Conservation (phyloP, 106 monocot genomes). For the Platanthera zijinensis region DNA sequence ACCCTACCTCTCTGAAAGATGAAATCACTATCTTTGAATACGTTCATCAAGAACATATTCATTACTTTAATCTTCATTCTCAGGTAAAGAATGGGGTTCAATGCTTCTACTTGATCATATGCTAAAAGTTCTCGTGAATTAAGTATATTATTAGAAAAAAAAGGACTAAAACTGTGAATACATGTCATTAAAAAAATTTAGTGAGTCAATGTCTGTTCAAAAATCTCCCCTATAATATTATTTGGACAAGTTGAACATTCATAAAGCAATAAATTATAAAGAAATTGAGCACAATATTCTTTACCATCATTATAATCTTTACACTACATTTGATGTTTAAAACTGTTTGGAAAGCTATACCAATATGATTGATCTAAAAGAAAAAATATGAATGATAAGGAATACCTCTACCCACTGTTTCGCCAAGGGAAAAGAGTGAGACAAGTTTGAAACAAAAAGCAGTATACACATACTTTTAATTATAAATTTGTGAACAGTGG, state of each 20-base stretch:
- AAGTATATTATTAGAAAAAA: background rate
- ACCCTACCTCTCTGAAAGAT: conserved; percentile 45
- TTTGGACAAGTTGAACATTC: conserved; percentile 20
- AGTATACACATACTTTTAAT: conserved; percentile 32
- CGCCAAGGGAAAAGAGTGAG: conserved; percentile 38
- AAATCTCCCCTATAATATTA: conserved; percentile 35
- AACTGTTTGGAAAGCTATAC: conserved; percentile 10
- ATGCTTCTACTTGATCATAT: conserved; percentile 41
- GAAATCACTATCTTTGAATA: conserved; percentile 43
- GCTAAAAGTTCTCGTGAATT: conserved; percentile 53
- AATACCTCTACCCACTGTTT: conserved; percentile 88
- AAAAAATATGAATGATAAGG: background rate
- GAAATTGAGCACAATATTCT: conserved; percentile 33
- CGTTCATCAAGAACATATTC: conserved; percentile 47
- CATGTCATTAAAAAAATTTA: background rate
- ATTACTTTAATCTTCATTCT: conserved; percentile 48
- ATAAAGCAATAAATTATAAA: conserved; percentile 34
- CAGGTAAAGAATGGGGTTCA: conserved; percentile 29
- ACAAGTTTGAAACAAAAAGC: conserved; percentile 14
- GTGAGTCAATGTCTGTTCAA: conserved; percentile 54
- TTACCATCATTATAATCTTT: conserved; percentile 39
- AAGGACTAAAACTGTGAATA: background rate
- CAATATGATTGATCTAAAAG: conserved; percentile 1
- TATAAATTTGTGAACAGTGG: conserved; percentile 23
- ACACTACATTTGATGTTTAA: conserved; percentile 44